These are phyloP conservation scores for Penicillium nordicum DNA, from an alignment of 2,329 filamentous ascomycete genomes.

Conservation along the genomic window DNA sequence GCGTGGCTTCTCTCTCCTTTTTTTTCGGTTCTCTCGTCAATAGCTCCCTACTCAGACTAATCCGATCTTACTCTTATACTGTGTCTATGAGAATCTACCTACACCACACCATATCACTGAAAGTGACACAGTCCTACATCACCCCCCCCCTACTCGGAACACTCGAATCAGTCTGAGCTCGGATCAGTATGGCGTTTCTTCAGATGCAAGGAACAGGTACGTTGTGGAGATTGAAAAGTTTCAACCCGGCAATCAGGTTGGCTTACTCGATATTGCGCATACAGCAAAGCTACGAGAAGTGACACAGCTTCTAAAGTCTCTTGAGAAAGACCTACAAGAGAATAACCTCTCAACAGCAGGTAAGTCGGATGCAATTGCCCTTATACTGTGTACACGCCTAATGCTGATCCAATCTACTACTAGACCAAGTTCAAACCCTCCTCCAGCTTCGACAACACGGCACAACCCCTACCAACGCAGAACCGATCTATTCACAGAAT, in stretches of 20 bases:
- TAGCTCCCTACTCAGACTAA: not conserved
- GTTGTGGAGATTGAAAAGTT: not conserved
- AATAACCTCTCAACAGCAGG: constrained; percentile 58
- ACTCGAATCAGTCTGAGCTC: not conserved
- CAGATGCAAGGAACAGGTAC: constrained; percentile 30
- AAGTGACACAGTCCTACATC: not conserved
- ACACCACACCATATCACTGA: not conserved
- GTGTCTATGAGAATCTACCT: not conserved
- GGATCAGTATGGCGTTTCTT: constrained; percentile 23
- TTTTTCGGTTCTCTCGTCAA: not conserved
- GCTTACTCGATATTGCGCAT: not conserved
- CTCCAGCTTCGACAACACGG: constrained; percentile 73
- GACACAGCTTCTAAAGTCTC: constrained; percentile 58
- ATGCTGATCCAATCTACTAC: not conserved
- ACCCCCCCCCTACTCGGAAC: not conserved
- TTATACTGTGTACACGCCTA: not conserved
- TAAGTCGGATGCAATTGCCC: constrained; percentile 40
- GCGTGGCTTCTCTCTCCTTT: constrained; percentile 8
- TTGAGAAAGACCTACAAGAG: constrained; percentile 62
- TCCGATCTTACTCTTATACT: not conserved
- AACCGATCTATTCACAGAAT: constrained; percentile 78
- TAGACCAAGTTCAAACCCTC: constrained; percentile 44
- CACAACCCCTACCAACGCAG: constrained; percentile 66
- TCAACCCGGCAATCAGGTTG: not conserved
- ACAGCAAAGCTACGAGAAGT: constrained; percentile 68